Conservation (phyloP, 805 yeast species). For the Spathaspora girioi region DNA sequence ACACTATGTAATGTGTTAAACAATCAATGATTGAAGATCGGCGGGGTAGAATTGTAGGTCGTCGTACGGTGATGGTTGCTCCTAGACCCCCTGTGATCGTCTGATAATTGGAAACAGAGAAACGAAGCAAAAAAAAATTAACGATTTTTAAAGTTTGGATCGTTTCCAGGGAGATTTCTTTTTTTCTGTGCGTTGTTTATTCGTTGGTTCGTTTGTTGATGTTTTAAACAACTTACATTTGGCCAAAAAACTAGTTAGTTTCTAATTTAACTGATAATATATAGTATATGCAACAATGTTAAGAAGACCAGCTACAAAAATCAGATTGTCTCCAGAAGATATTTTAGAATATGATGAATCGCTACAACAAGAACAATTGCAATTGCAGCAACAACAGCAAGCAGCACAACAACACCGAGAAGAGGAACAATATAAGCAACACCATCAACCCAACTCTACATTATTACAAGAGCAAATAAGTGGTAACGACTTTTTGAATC, state of each 20-base stretch:
- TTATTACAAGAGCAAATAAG: conserved; percentile 13
- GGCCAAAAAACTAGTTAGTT: neutral
- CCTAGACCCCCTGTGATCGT: too few relatives aligned
- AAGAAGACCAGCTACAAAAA: conserved; percentile 68
- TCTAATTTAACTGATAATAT: neutral
- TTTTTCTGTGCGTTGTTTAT: too few relatives aligned
- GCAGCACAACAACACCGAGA: conserved; percentile 4
- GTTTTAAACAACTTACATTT: neutral
- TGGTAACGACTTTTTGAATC: conserved; percentile 6
- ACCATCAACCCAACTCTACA: conserved; percentile 7
- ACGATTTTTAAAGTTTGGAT: too few relatives aligned
- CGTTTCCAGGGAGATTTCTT: too few relatives aligned
- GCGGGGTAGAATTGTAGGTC: neutral
- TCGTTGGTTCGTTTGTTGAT: too few relatives aligned
- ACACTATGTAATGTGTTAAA: neutral
- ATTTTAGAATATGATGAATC: conserved; percentile 47
- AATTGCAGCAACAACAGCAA: conserved; percentile 3
- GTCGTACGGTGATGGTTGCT: too few relatives aligned
- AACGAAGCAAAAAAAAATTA: too few relatives aligned
- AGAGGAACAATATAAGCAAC: conserved; percentile 10
- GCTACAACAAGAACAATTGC: conserved; percentile 5
- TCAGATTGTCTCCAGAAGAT: conserved; percentile 67
- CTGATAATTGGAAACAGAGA: too few relatives aligned
- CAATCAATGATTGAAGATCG: neutral
- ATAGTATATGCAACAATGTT: conserved; percentile 43